These are phyloP conservation scores for Cordyceps cicadae DNA, from an alignment of 2,329 filamentous ascomycete species.

Conservation along the genomic window DNA sequence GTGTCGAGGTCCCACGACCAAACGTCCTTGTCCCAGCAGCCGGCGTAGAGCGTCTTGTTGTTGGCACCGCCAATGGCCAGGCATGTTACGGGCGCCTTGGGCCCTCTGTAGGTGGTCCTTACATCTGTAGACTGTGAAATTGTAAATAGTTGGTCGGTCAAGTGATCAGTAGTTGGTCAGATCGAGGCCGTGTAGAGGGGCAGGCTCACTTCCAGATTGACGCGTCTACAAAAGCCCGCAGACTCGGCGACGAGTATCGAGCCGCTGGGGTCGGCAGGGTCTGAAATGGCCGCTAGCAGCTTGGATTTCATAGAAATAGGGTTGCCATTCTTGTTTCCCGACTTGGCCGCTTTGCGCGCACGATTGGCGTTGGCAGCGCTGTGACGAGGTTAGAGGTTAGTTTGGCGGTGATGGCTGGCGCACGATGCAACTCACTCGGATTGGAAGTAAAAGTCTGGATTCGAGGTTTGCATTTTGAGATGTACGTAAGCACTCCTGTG, in stretches of 20 bases:
- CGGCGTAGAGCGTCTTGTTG: conserved; percentile 63
- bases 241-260: conserved; percentile 78
- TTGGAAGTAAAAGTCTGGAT: conserved; percentile 83
- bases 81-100: conserved; percentile 71
- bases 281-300: conserved; percentile 63
- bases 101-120: conserved; percentile 55
- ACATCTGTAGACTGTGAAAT: conserved; percentile 22
- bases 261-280: conserved; percentile 51
- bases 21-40: conserved; percentile 88
- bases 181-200: not conserved
- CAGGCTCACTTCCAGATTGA: conserved; percentile 61
- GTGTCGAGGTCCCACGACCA: conserved; percentile 73
- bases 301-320: conserved; percentile 80
- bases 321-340: conserved; percentile 69
- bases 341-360: conserved; percentile 59
- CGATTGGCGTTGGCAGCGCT: conserved; percentile 43
- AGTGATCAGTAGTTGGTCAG: not conserved
- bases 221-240: conserved; percentile 65
- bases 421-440: conserved; percentile 58
- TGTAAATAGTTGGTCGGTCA: not conserved
- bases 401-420: conserved; percentile 20
- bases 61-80: conserved; percentile 55
- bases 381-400: not conserved
- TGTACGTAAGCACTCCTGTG: not conserved
- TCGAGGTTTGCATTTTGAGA: conserved; percentile 49